Conservation (phyloP, 2,329 filamentous ascomycete species). For the Apiospora arundinis region DNA sequence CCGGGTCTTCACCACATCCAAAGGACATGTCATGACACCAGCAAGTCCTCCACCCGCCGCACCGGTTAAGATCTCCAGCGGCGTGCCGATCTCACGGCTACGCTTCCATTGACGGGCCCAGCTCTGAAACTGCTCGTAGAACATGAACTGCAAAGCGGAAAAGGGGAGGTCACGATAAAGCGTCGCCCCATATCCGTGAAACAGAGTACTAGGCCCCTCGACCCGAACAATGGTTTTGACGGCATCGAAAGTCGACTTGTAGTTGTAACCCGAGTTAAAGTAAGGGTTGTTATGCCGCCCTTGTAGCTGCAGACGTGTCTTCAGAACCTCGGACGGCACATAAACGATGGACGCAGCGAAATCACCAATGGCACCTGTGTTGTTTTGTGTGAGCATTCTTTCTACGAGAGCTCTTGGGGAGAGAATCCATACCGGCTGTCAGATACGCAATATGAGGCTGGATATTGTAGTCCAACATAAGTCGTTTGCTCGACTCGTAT, state of each 20-base stretch:
- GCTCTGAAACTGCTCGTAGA: slow-evolving; percentile 92
- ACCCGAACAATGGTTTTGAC: slow-evolving; percentile 81
- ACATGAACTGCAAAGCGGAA: slow-evolving; percentile 95
- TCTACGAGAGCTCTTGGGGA: not conserved
- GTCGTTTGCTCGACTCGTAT: slow-evolving; percentile 93
- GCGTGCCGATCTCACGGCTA: slow-evolving; percentile 82
- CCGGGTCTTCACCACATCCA: slow-evolving; percentile 93
- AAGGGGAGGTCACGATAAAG: slow-evolving; percentile 94
- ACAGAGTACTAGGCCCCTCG: slow-evolving; percentile 86
- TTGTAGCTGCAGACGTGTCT: slow-evolving; percentile 95
- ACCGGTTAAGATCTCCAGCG: slow-evolving; percentile 86
- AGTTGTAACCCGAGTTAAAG: slow-evolving; percentile 96
- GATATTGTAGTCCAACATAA: slow-evolving; percentile 84
- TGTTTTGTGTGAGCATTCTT: slow-evolving; percentile 1
- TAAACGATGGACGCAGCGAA: slow-evolving; percentile 91
- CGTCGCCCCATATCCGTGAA: slow-evolving; percentile 97
- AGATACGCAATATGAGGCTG: slow-evolving; percentile 87
- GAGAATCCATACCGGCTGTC: slow-evolving; percentile 68
- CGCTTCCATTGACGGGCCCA: slow-evolving; percentile 81
- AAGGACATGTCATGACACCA: slow-evolving; percentile 90
- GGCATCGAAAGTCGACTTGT: slow-evolving; percentile 84
- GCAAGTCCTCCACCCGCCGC: slow-evolving; percentile 90
- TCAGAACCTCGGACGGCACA: slow-evolving; percentile 95
- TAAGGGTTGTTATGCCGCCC: slow-evolving; percentile 94
- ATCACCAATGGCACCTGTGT: slow-evolving; percentile 87